These are phyloP conservation scores for Microdochium nivale DNA, from an alignment of 2,329 filamentous ascomycete genomes.

Conservation along the genomic window DNA sequence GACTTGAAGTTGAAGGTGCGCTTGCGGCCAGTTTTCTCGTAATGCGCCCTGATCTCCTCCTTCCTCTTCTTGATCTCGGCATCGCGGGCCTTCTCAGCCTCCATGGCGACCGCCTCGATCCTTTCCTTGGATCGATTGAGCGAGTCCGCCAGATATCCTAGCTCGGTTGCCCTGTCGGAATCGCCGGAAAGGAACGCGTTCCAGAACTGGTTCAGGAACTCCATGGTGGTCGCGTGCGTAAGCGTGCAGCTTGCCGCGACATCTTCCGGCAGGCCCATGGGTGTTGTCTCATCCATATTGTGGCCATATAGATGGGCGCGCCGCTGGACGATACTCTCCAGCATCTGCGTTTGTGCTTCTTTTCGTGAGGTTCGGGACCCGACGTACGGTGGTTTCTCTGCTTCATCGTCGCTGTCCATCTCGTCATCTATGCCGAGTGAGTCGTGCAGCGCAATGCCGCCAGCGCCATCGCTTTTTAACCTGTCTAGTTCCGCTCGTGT, in stretches of 20 bases:
- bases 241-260: slow-evolving; percentile 50
- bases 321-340: slow-evolving; percentile 55
- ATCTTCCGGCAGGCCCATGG: slow-evolving; percentile 47
- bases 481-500: slow-evolving; percentile 54
- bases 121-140: slow-evolving; percentile 68
- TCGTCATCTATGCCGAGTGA: slow-evolving; percentile 64
- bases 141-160: slow-evolving; percentile 75
- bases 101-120: slow-evolving; percentile 70
- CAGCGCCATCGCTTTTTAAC: slow-evolving; percentile 36
- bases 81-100: slow-evolving; percentile 68
- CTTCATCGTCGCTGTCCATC: slow-evolving; percentile 58
- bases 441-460: slow-evolving; percentile 50
- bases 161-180: slow-evolving; percentile 67
- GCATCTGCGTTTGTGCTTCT: slow-evolving; percentile 56
- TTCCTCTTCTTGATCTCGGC: slow-evolving; percentile 58
- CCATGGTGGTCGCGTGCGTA: slow-evolving; percentile 86
- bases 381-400: slow-evolving; percentile 46
- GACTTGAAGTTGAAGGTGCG: slow-evolving; percentile 58
- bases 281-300: slow-evolving; percentile 35
- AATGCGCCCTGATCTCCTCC: slow-evolving; percentile 61
- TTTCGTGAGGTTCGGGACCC: slow-evolving; percentile 61
- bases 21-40: slow-evolving; percentile 66
- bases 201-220: slow-evolving; percentile 99
- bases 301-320: slow-evolving; percentile 49
- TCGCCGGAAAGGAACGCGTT: slow-evolving; percentile 83